phyloP scores from a whole-genome alignment of 2,329 filamentous ascomycete species.

The Fusarium scirpi region DNA sequence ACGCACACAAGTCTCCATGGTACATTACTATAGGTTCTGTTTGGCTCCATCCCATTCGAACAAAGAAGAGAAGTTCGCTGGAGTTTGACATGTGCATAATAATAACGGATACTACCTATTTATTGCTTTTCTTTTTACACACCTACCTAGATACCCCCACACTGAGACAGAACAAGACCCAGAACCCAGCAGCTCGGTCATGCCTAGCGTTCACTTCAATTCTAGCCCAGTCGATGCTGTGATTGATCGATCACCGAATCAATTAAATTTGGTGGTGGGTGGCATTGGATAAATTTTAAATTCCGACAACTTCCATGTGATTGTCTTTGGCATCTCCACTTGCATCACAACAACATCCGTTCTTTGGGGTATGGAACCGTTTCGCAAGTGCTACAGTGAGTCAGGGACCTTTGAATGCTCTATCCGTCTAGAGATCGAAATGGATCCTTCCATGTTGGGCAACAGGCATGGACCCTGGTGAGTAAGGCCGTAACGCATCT shows the following conservation, averaged over 20 bases:
- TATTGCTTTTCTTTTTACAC: conserved; percentile 19
- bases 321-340: not conserved
- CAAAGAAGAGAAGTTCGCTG: conserved; percentile 6
- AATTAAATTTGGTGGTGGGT: too few species aligned
- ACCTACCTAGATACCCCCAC: not conserved
- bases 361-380: conserved; percentile 3
- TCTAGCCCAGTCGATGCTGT: not conserved
- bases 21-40: conserved; percentile 1
- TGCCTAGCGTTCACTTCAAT: conserved; percentile 20
- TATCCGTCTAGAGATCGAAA: not conserved
- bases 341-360: not conserved
- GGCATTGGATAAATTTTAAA: conserved; percentile 12
- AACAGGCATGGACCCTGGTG: conserved; percentile 4
- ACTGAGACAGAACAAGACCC: conserved; percentile 23
- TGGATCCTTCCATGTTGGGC: conserved; percentile 6
- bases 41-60: not conserved
- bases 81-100: conserved; percentile 19
- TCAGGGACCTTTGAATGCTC: not conserved
- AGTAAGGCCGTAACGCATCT: conserved; percentile 35
- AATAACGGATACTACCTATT: conserved; percentile 30
- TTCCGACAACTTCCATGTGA: not conserved
- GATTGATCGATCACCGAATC: not conserved
- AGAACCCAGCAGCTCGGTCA: conserved; percentile 22
- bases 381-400: not conserved
- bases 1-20: not conserved